Evolutionary conservation across 768 basidiomycete species (phyloP), one percentile per base, ranked within the genome.

Genomic region (Hypholoma fasciculare): DNA sequence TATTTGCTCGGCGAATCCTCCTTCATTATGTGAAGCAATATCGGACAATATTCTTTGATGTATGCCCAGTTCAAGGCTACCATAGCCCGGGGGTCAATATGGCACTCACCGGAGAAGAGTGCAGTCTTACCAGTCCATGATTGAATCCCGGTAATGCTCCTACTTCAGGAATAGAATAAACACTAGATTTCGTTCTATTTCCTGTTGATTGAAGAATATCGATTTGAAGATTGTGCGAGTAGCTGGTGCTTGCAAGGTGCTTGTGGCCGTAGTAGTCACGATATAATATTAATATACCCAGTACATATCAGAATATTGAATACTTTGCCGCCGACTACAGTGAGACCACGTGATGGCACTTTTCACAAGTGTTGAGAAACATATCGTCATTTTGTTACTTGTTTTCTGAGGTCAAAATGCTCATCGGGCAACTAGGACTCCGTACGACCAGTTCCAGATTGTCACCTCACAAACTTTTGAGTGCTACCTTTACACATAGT

Each of bases 21-120:
- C 63, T 63, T 81, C 78, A 19, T 81, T 81, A 56, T 78, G 73
- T 20, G 75, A 74, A 4, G 88, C 90, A 56, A 94, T 80, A 72
- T 94, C 90, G 23, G 85, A 82, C 19, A 93, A 71, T 59, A 94
- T 88, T 57, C 80, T 80, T 63, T 90, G 90, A 60, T 85, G 87
- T 52, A 92, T 85, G 68, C 90, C 87, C 19, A 94, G 72, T 69
- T 94, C 92, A 16, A 94, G 75, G 68, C 91, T 93, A 34, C 3
- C 47, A 34, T 11, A 17, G 20, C 38, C 30, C 9, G 9, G 30
- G 37, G 14, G 37, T 36, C 39, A 19, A 43, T 19, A 52, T 34
- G 19, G 8, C 9, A 52, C 30, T 34, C 30, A 7, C 30, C 3
- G n/a, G 17, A 56, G 36, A 7, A 19, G 16, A 1, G 23, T 11